phyloP scores from a whole-genome alignment of 129 eudicot genomes.

The Artemisia argyi region DNA sequence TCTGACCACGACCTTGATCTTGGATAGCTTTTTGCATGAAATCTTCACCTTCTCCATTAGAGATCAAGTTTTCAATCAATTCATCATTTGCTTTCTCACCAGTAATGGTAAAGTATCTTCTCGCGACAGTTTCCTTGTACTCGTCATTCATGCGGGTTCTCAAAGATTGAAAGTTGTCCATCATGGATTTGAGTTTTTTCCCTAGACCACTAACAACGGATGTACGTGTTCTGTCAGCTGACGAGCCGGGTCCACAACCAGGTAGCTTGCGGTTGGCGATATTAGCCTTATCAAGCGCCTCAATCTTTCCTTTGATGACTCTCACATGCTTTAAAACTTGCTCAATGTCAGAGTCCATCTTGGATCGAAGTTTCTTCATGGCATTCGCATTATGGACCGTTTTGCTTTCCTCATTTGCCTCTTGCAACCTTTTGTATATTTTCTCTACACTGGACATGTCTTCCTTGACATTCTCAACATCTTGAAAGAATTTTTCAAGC shows the following conservation, averaged over 20 bases:
- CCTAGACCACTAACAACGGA: slow-evolving; percentile 91
- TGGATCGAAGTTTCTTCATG: slow-evolving; percentile 58
- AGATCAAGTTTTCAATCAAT: slow-evolving; percentile 66
- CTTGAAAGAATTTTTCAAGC: slow-evolving; percentile 75
- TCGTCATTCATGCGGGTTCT: slow-evolving; percentile 68
- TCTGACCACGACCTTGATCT: slow-evolving; percentile 87
- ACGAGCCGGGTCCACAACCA: slow-evolving; percentile 94
- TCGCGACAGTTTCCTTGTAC: slow-evolving; percentile 79
- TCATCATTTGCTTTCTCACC: slow-evolving; percentile 85
- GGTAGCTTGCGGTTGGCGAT: slow-evolving; percentile 59
- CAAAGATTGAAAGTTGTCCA: slow-evolving; percentile 81
- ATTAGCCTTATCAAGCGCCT: slow-evolving; percentile 73
- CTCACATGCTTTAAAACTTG: slow-evolving; percentile 74
- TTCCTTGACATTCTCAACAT: slow-evolving; percentile 75
- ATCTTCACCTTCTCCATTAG: slow-evolving; percentile 85
- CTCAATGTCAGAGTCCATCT: slow-evolving; percentile 73
- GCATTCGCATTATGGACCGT: slow-evolving; percentile 68
- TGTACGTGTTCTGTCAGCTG: slow-evolving; percentile 77
- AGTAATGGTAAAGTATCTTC: slow-evolving; percentile 88
- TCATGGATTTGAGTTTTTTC: slow-evolving; percentile 78
- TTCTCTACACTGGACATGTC: slow-evolving; percentile 70
- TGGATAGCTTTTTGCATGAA: slow-evolving; percentile 93
- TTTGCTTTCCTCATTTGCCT: slow-evolving; percentile 71
- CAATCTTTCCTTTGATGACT: slow-evolving; percentile 72
- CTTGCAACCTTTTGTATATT: slow-evolving; percentile 68